Base-by-base conservation (phyloP, 495 filamentous ascomycete genomes). In the Aspergillus olivimuriae region DNA sequence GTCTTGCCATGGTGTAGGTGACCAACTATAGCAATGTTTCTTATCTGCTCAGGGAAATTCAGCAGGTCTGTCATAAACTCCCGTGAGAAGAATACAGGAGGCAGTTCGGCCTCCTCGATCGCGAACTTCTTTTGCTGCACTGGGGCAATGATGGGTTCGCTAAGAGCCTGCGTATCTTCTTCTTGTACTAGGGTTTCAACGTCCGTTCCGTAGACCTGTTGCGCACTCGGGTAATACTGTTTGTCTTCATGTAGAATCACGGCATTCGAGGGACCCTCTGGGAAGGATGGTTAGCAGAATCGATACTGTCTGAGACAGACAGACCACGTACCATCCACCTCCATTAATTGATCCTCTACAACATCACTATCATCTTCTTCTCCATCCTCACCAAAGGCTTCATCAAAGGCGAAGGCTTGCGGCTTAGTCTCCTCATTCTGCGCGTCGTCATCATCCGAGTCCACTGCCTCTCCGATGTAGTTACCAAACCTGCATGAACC, bases 1-100 rank as follows among this genome's bases (percentile, higher is more conserved):
- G 92, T 97, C 70, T 98, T 98, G 44, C 92, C 92, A 67, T 98
- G 92, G 56, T 98, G 92, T 26, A 98, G 65, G 68, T 97, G 91
- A 38, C 92, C 92, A 8, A 83, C 89, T 37, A 98, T 64, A 4
- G 89, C 90, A 54, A 98, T 73, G 63, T 98, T 97, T 47, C 92
- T 80, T 57, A 86, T 87, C 66, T 96, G 87, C 4, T 94, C 88
- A 4, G 92, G 92, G 50, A 85, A 95, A 65, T 85, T 95, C 82
- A 97, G 90, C 40, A 98, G 70, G 65, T 98, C 92, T 38, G 87
- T 79, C 90, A 97, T 89, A 66, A 96, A 96, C 41, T 82, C 80
- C 31, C 94, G 80, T 23, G 88, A 83, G 69, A 86, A 97, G 57
- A 76, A 72, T 15, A 96, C 91, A 2, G 83, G 81, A 14, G 92